Evolutionary conservation across 371 early-diverging fungal genomes (phyloP).

Genomic region (Blastocladiella emersonii): DNA sequence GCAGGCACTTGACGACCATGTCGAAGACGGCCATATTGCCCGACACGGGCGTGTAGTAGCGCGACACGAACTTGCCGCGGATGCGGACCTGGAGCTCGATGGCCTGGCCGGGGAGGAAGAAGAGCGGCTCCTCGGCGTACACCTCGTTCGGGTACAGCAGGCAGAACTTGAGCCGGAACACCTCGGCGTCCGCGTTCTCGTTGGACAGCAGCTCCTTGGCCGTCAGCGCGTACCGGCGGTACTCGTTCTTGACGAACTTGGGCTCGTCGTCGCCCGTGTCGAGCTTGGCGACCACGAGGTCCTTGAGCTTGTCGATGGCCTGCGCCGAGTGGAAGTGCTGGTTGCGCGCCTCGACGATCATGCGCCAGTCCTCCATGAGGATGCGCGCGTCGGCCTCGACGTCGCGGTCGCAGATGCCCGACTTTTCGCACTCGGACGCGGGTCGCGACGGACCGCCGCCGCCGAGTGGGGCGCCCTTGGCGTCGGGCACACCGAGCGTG

Average conservation of each 20-base stretch:
- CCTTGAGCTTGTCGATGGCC: conserved; percentile 21
- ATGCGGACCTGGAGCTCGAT: conserved; percentile 19
- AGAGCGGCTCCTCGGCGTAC: conserved; percentile 13
- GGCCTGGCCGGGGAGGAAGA: conserved; percentile 22
- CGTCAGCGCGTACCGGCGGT: conserved; percentile 22
- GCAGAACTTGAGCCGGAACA: conserved; percentile 13
- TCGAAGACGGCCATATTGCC: conserved; percentile 17
- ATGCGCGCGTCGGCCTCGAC: conserved; percentile 1
- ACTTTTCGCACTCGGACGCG: neutral
- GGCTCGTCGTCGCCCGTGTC: neutral
- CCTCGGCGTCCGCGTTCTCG: neutral
- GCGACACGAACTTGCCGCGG: conserved; percentile 13
- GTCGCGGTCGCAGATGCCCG: neutral
- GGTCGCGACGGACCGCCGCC: too few species aligned
- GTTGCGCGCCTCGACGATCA: conserved; percentile 10
- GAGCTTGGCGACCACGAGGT: conserved; percentile 17
- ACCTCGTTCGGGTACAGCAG: conserved; percentile 20
- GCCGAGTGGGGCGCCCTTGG: too few species aligned
- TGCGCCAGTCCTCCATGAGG: conserved; percentile 16
- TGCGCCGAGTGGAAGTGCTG: conserved; percentile 21
- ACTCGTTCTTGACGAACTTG: conserved; percentile 18
- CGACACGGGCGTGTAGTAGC: conserved; percentile 22
- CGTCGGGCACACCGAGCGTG: too few species aligned
- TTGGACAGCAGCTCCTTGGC: conserved; percentile 1
- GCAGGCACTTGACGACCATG: conserved; percentile 11